Conservation (phyloP, 1,139 yeast genomes). For the Nakaseomyces kungkrabaensis region DNA sequence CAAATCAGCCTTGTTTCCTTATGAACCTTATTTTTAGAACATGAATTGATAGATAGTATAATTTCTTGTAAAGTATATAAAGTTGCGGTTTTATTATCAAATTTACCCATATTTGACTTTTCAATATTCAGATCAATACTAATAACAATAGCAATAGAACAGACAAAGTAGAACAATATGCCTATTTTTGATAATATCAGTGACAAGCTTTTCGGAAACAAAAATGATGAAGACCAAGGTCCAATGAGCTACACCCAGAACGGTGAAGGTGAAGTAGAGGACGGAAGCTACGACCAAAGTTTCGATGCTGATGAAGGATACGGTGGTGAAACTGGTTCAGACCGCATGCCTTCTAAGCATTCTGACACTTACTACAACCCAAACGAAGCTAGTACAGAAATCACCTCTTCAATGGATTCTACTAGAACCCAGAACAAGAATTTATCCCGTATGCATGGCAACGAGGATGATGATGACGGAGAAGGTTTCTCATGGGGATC, state of each 20-base stretch:
- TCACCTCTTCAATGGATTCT: not conserved
- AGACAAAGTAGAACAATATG: not conserved
- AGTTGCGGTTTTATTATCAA: too few relatives aligned
- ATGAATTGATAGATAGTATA: too few relatives aligned
- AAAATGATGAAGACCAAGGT: constrained; percentile 7
- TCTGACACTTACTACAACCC: constrained; percentile 1
- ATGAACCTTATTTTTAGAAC: too few relatives aligned
- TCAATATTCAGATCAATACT: not conserved
- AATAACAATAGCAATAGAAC: not conserved
- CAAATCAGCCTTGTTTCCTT: too few relatives aligned
- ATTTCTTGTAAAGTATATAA: too few relatives aligned
- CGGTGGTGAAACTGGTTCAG: constrained; percentile 2
- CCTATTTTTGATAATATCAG: constrained; percentile 16
- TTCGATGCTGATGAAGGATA: not conserved
- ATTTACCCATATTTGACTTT: not conserved
- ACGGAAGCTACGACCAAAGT: constrained; percentile 1
- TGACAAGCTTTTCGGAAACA: constrained; percentile 20
- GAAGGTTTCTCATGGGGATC: constrained; percentile 2
- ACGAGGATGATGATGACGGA: not conserved
- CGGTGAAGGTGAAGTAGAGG: not conserved
- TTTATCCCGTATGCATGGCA: not conserved
- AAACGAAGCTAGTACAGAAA: constrained; percentile 5
- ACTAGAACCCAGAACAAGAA: not conserved
- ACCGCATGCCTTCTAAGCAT: constrained; percentile 3
- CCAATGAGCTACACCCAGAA: not conserved